A percentile compares a stretch with the other conserved stretches of the same genome.
Evolutionary conservation across 1,284 basidiomycete species (phyloP).

Genomic region (Tilletia walkeri): DNA sequence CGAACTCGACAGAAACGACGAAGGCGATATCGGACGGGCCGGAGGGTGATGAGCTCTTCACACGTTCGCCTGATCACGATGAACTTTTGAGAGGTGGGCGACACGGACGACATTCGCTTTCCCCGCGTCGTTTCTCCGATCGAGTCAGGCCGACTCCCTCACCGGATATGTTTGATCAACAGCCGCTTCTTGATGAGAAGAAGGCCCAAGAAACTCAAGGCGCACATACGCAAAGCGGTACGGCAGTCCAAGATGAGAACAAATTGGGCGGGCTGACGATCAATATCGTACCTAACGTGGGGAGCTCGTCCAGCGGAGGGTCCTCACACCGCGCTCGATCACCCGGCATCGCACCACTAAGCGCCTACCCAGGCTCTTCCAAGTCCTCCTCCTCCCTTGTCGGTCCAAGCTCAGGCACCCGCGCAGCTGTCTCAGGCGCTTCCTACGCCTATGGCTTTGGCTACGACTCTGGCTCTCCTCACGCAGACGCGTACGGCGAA

Average conservation of each 20-base stretch:
- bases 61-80: no score
- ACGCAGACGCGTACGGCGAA: background rate
- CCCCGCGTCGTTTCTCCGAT: conserved; percentile 3
- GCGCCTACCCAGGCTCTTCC: background rate
- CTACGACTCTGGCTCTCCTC: background rate
- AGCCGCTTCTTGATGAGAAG: background rate
- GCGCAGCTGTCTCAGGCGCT: conserved; percentile 20
- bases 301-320: background rate
- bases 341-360: background rate
- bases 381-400: background rate
- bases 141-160: background rate
- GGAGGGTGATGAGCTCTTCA: no score
- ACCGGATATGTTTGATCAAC: background rate
- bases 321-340: background rate
- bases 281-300: background rate
- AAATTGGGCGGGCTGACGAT: background rate
- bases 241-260: no score
- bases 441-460: conserved; percentile 20
- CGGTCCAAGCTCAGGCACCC: conserved; percentile 5
- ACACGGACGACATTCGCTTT: background rate
- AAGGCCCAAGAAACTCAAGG: no score
- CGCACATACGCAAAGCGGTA: no score
- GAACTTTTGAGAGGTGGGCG: no score
- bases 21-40: no score
- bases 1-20: background rate